phyloP scores from a whole-genome alignment of 169 alveolate genomes.

The Eimeria falciformis region DNA sequence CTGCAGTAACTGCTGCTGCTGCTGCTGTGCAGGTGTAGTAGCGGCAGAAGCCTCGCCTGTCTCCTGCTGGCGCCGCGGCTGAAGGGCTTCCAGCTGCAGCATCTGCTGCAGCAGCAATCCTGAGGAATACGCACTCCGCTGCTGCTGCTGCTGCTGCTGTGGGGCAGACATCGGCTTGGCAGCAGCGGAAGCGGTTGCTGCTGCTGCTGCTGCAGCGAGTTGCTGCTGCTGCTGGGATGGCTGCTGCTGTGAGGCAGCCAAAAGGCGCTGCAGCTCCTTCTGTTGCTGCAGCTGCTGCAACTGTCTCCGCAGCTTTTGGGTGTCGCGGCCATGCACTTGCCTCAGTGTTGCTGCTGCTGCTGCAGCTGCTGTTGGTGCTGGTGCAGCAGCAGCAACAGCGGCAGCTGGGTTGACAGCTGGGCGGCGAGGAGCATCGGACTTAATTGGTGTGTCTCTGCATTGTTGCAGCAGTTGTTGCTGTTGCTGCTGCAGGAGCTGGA shows the following conservation, averaged over 20 bases:
- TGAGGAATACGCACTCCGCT: neutral
- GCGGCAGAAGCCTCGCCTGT: neutral
- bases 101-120: constrained; percentile 52
- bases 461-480: neutral
- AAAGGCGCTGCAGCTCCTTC: constrained; percentile 49
- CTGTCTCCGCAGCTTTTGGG: constrained; percentile 55
- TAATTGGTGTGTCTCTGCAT: too few relatives aligned
- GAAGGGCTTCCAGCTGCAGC: constrained; percentile 27
- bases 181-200: constrained; percentile 38
- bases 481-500: neutral
- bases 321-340: constrained; percentile 4
- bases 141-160: constrained; percentile 2
- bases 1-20: constrained; percentile 46
- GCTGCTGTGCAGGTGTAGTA: constrained; percentile 20
- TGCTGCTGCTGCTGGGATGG: constrained; percentile 39
- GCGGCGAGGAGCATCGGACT: too few relatives aligned
- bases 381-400: neutral
- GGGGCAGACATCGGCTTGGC: constrained; percentile 8
- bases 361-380: constrained; percentile 54
- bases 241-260: constrained; percentile 51
- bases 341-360: constrained; percentile 32
- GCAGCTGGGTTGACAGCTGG: constrained; percentile 2
- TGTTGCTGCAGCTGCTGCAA: constrained; percentile 56
- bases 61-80: constrained; percentile 66
- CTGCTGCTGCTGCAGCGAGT: constrained; percentile 8